Conservation (phyloP, 257 asterid genomes). For the Nicotiana undulata region DNA sequence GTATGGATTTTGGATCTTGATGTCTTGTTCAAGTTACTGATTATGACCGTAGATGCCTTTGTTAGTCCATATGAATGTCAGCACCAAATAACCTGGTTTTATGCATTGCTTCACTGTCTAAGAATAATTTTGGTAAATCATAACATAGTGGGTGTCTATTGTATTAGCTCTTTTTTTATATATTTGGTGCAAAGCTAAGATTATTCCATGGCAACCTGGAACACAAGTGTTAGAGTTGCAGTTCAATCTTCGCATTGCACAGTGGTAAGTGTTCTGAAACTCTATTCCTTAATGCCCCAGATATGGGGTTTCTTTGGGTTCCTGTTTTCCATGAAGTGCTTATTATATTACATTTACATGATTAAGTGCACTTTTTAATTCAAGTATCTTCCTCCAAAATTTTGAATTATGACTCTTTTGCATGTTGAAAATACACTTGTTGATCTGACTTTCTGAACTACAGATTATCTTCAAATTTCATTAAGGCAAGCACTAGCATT, state of each 20-base stretch:
- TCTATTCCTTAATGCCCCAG: not conserved
- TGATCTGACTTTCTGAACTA: not conserved
- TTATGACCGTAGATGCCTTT: not conserved
- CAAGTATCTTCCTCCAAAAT: not conserved
- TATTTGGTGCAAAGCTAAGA: not conserved
- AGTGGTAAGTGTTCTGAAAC: not conserved
- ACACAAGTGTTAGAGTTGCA: not conserved
- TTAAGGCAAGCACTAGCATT: not conserved
- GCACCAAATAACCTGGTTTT: not conserved
- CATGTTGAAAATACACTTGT: not conserved
- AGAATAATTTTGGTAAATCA: not conserved
- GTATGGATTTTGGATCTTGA: constrained; percentile 10
- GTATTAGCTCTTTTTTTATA: not conserved
- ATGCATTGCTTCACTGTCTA: not conserved
- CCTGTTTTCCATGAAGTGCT: not conserved
- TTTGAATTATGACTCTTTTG: not conserved
- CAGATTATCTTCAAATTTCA: not conserved
- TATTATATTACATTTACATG: not conserved
- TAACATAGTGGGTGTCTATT: not conserved
- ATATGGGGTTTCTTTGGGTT: not conserved
- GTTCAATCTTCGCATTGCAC: not conserved
- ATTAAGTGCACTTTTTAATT: not conserved
- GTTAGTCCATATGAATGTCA: not conserved
- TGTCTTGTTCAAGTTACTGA: constrained; percentile 15
- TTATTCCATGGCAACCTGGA: not conserved